phyloP scores from a whole-genome alignment of 1,284 basidiomycete species.

The Phenoliferia sp. region DNA sequence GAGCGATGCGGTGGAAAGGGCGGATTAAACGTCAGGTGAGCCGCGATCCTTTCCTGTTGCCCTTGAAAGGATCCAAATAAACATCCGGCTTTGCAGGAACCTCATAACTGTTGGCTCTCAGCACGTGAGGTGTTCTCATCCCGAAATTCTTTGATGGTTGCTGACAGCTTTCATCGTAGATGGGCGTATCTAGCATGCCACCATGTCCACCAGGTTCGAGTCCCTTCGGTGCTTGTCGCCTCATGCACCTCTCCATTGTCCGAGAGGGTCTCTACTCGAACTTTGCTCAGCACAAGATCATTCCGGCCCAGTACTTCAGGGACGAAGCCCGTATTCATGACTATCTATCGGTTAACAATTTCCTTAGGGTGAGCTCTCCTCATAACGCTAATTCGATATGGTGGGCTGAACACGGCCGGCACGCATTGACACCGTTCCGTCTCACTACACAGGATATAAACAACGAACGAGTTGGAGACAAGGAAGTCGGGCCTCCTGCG shows the following conservation, averaged over 20 bases:
- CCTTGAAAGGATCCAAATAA: slow-evolving; percentile 45
- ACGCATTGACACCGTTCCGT: too few relatives aligned
- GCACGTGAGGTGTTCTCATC: slow-evolving; percentile 24
- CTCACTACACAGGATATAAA: slow-evolving; percentile 72
- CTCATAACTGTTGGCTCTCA: slow-evolving; percentile 65
- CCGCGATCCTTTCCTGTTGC: not conserved
- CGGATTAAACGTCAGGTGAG: slow-evolving; percentile 1
- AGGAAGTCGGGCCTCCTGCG: not conserved
- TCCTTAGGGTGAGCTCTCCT: too few relatives aligned
- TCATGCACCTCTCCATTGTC: slow-evolving; percentile 27
- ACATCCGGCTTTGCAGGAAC: slow-evolving; percentile 57
- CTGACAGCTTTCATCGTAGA: slow-evolving; percentile 11
- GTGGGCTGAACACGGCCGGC: too few relatives aligned
- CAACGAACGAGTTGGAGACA: slow-evolving; percentile 52
- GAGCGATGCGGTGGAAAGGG: slow-evolving; percentile 64
- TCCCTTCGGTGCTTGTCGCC: slow-evolving; percentile 18
- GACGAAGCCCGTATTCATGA: slow-evolving; percentile 68
- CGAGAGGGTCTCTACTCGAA: slow-evolving; percentile 68
- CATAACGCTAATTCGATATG: too few relatives aligned
- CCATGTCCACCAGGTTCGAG: slow-evolving; percentile 53
- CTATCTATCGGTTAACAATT: slow-evolving; percentile 66
- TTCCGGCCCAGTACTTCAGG: slow-evolving; percentile 90
- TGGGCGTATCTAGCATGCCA: slow-evolving; percentile 51
- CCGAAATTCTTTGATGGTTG: not conserved
- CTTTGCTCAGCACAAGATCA: slow-evolving; percentile 74